Percentiles rank a stretch among this genome's conserved stretches.
These are phyloP conservation scores for Zea mays DNA, from an alignment of 176 grass and related monocot species.

Conservation along the genomic window Zm-B73-REFERENCE-NAM-5.0 NC_050104.1:114427501-114428000, in stretches of 20 bases:
- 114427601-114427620: background rate
- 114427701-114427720: background rate
- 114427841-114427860: background rate
- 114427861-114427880: background rate
- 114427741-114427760: background rate
- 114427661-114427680: background rate
- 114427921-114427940: background rate
- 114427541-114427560: background rate
- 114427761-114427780: slow-evolving; percentile 21
- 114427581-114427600: slow-evolving; percentile 5
- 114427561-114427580: slow-evolving; percentile 15
- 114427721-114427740: slow-evolving; percentile 19
- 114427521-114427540: background rate
- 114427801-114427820: slow-evolving; percentile 22
- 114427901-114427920: background rate
- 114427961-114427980: slow-evolving; percentile 76
- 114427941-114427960: slow-evolving; percentile 14
- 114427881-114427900: slow-evolving; percentile 5
- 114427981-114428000: slow-evolving; percentile 68
- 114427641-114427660: slow-evolving; percentile 1
- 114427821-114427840: slow-evolving; percentile 21
- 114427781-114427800: slow-evolving; percentile 21
- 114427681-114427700: background rate
- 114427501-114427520: background rate
- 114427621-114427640: background rate